Evolutionary conservation across 495 filamentous ascomycete species (phyloP), one percentile per base, ranked within the genome.

Genomic region (Sporormia fimetaria): DNA sequence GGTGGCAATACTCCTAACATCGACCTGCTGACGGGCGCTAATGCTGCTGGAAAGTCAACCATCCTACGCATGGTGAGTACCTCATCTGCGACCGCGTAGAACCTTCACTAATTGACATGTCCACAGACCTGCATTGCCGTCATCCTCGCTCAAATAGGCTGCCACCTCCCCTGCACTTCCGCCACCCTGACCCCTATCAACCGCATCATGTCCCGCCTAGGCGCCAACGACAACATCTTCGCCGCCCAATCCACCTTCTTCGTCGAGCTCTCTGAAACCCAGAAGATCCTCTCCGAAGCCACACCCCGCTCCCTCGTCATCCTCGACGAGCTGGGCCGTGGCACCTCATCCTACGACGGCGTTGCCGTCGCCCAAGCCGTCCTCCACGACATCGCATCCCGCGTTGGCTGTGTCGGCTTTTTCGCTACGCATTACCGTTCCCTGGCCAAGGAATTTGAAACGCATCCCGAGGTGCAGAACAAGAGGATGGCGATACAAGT

Each of bases 351-450:
- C 15, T 94, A 95, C 63, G 90, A 99, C 52, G 90, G 90, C 32
- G 83, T 98, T 1, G 90, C 90, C 2, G 90, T 99, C 12, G 90
- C 90, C 4, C 87, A 99, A 61, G 84, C 90, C 1, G 90, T 96
- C 1, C 74, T 99, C 25, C 88, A 96, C 58, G 87, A 99, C 51
- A 72, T 96, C 28, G 87, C 90, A 15, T 83, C 82, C 5, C 84
- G 94, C 57, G 81, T 94, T 33, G 92, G 92, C 44, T 92, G 88
- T 25, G 58, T 92, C 20, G 90, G 92, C 21, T 95, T 94, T 75
- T 99, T 99, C 59, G 90, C 90, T 4, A 99, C 92, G 0, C 90
- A 99, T 57, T 99, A 99, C 60, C 92, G 94, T 59, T 87, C 80
- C 10, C 71, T 99, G 8, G 87, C 92, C 6, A 73, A 79, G 1